Percentiles rank a stretch among this genome's conserved stretches.
phyloP scores from a whole-genome alignment of 2,329 filamentous ascomycete genomes.

The Venturia nashicola region DNA sequence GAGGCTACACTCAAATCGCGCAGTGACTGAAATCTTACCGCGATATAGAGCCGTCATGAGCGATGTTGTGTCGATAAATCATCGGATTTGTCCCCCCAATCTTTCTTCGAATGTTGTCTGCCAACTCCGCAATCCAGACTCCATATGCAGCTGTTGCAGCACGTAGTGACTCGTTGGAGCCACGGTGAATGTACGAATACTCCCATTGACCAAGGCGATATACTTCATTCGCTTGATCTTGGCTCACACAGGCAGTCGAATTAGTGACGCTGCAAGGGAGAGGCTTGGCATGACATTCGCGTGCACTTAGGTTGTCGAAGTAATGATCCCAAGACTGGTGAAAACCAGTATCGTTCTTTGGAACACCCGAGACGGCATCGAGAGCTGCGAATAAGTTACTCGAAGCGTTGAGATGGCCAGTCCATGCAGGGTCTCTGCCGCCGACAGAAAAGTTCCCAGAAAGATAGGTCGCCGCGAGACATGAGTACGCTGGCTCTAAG shows the following conservation, averaged over 20 bases:
- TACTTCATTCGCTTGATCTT: slow-evolving; percentile 51
- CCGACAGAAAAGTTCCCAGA: slow-evolving; percentile 34
- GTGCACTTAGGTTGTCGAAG: slow-evolving; percentile 70
- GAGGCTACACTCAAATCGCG: neutral
- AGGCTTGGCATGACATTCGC: slow-evolving; percentile 63
- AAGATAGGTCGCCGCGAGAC: slow-evolving; percentile 37
- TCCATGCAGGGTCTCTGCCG: slow-evolving; percentile 43
- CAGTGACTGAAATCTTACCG: slow-evolving; percentile 17
- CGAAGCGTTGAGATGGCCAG: slow-evolving; percentile 47
- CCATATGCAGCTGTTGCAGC: slow-evolving; percentile 53
- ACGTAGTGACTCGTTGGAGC: slow-evolving; percentile 47
- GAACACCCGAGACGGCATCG: slow-evolving; percentile 57
- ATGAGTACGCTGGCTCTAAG: slow-evolving; percentile 62
- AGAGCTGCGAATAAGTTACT: slow-evolving; percentile 44
- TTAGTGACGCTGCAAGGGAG: slow-evolving; percentile 44
- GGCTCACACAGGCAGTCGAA: slow-evolving; percentile 43
- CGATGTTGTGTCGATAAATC: slow-evolving; percentile 63
- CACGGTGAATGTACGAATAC: slow-evolving; percentile 67
- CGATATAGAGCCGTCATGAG: slow-evolving; percentile 65
- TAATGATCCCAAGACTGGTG: slow-evolving; percentile 69
- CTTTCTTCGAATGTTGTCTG: slow-evolving; percentile 47
- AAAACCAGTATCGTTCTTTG: slow-evolving; percentile 44
- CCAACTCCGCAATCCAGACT: slow-evolving; percentile 63
- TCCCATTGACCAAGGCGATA: slow-evolving; percentile 72
- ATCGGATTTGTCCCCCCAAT: slow-evolving; percentile 30